Base-by-base conservation (phyloP, 345 rosid genomes). In the Acer saccharum region DNA sequence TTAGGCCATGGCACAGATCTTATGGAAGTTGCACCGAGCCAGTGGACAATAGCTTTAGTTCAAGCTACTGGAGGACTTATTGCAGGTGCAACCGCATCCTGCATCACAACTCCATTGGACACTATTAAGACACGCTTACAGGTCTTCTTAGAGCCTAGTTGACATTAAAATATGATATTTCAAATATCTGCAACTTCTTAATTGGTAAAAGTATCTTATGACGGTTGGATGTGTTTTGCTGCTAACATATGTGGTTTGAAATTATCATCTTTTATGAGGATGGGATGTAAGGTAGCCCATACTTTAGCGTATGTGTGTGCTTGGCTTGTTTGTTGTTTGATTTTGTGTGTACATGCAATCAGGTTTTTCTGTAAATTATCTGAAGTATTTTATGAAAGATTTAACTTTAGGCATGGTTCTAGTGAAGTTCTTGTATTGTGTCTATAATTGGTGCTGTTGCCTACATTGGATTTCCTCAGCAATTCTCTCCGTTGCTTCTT, bases 11-110 rank as follows among this genome's bases (percentile, higher is more conserved):
- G 88, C 63, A 75, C 78, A 58, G 94, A 84, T 77, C 25, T 60
- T n/a, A 83, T 85, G 74, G 82, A 71, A 58, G 81, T 83, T 72
- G 73, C 86, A 80, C 90, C 95, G 58, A 85, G 89, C 80, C 76
- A 83, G 72, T 79, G 72, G 75, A 92, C 77, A 76, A 84, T 96
- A 80, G 83, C 91, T 65, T 64, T 86, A 32, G 99, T 96, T 83
- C 98, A 96, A 87, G 98, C 94, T 71, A 79, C 83, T 58, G 99
- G 99, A 85, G 99, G 99, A 76, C 81, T 96, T 75, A 86, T 94
- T 64, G 98, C 98, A 0, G 99, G 99, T 79, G 99, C 97, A 73
- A 89, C 97, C 69, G 97, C 99, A 25, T 93, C 99, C 76, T 86
- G 92, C 77, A 89, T 96, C 83, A 93, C 98, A 32, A 93, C 98